Conservation (phyloP, 441 rosid species). For the Adansonia grandidieri region DNA sequence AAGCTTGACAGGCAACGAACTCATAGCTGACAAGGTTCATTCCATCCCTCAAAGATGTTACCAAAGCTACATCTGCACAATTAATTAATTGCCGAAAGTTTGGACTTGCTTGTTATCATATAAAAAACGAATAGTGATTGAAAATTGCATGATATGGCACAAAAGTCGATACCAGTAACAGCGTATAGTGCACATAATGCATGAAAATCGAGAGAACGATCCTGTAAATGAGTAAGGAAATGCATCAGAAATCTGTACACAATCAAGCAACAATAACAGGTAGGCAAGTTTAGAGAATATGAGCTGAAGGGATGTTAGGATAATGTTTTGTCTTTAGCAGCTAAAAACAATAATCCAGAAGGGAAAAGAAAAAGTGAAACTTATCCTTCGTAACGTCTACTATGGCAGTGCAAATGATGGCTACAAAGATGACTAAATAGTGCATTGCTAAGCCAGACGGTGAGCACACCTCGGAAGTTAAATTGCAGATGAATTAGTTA, state of each 20-base stretch:
- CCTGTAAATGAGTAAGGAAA: constrained; percentile 44
- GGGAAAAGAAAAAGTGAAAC: neutral
- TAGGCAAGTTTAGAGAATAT: constrained; percentile 2
- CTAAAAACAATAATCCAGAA: neutral
- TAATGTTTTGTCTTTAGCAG: neutral
- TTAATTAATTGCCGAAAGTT: neutral
- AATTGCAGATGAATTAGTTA: neutral
- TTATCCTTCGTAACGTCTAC: neutral
- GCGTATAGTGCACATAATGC: constrained; percentile 76
- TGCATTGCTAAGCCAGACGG: neutral
- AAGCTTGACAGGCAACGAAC: constrained; percentile 79
- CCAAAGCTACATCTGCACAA: constrained; percentile 68
- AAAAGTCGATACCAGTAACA: constrained; percentile 59
- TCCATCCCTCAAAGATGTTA: constrained; percentile 76
- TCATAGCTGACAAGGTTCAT: constrained; percentile 85
- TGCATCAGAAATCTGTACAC: constrained; percentile 27
- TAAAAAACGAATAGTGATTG: neutral
- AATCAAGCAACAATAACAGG: constrained; percentile 14
- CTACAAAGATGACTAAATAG: neutral
- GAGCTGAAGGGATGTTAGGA: constrained; percentile 6
- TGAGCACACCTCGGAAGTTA: neutral
- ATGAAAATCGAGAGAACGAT: constrained; percentile 70
- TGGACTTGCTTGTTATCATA: neutral
- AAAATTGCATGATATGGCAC: constrained; percentile 2
- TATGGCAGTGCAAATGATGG: neutral